Percentiles rank a stretch among this genome's conserved stretches.
phyloP scores from a whole-genome alignment of 2,329 filamentous ascomycete species.

The Penicillium sclerotigenum region DNA sequence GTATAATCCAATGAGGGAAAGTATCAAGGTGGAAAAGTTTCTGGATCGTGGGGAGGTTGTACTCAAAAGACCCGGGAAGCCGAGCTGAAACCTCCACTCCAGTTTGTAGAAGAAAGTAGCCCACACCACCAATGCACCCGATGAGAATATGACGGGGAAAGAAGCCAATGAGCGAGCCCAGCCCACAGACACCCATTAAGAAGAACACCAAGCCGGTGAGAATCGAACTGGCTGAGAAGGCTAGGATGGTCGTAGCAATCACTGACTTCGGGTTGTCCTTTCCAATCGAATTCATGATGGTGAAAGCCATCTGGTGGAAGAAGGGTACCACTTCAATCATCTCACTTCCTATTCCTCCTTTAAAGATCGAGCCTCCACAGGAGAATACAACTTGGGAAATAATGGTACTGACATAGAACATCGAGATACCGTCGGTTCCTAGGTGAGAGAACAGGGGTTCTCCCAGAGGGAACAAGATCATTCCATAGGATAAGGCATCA shows the following conservation, averaged over 20 bases:
- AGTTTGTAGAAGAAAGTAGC: slow-evolving; percentile 88
- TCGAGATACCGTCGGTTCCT: slow-evolving; percentile 91
- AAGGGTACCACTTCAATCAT: slow-evolving; percentile 99
- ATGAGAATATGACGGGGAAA: slow-evolving; percentile 95
- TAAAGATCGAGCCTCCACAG: slow-evolving; percentile 77
- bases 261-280: slow-evolving; percentile 78
- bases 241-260: slow-evolving; percentile 88
- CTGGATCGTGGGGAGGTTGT: slow-evolving; percentile 71
- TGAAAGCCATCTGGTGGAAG: slow-evolving; percentile 96
- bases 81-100: slow-evolving; percentile 91
- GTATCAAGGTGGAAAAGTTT: slow-evolving; percentile 72
- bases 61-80: slow-evolving; percentile 78
- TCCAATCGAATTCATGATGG: slow-evolving; percentile 75
- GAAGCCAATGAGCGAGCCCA: slow-evolving; percentile 93
- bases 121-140: slow-evolving; percentile 94
- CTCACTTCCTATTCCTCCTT: slow-evolving; percentile 88
- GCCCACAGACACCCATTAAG: slow-evolving; percentile 77
- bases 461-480: slow-evolving; percentile 92
- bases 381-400: slow-evolving; percentile 90
- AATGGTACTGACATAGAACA: slow-evolving; percentile 98
- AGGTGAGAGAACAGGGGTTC: slow-evolving; percentile 80
- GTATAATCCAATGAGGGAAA: slow-evolving; percentile 76
- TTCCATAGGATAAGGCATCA: slow-evolving; percentile 92
- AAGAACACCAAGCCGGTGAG: slow-evolving; percentile 91
- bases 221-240: slow-evolving; percentile 86